Evolutionary conservation across 1,284 basidiomycete genomes (phyloP).

Genomic region (Puccinia coronata): DNA sequence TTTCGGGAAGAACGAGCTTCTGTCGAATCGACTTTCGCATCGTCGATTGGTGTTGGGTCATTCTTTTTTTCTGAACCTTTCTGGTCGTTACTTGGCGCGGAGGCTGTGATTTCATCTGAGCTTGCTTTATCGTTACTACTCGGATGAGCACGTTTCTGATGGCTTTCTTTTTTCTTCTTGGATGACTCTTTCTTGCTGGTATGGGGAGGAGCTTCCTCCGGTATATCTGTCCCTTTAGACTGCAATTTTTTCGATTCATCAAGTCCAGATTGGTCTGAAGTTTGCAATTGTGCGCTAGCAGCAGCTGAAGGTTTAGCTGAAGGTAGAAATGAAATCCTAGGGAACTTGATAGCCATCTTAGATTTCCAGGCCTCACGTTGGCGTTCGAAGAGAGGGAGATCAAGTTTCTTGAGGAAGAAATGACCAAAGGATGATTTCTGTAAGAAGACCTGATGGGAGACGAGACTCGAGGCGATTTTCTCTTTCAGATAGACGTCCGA

Average conservation of each 20-base stretch:
- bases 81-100: too few species aligned
- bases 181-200: background rate
- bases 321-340: background rate
- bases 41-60: too few species aligned
- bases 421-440: slow-evolving; percentile 78
- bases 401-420: slow-evolving; percentile 77
- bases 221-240: background rate
- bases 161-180: background rate
- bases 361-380: slow-evolving; percentile 79
- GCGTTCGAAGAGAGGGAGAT: slow-evolving; percentile 74
- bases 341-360: slow-evolving; percentile 26
- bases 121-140: background rate
- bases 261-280: background rate
- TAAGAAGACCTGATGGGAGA: slow-evolving; percentile 59
- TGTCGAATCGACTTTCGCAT: too few species aligned
- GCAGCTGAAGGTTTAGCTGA: background rate
- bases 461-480: slow-evolving; percentile 47
- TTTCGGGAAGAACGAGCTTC: too few species aligned
- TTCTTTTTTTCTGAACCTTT: too few species aligned
- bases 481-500: slow-evolving; percentile 85
- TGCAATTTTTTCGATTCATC: background rate
- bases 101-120: too few species aligned
- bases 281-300: background rate
- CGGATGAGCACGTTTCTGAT: too few species aligned
- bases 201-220: too few species aligned